Percentiles rank a stretch among this genome's conserved stretches.
These are phyloP conservation scores for Teratosphaeria viscida DNA, from an alignment of 2,329 filamentous ascomycete genomes.

Conservation along the genomic window DNA sequence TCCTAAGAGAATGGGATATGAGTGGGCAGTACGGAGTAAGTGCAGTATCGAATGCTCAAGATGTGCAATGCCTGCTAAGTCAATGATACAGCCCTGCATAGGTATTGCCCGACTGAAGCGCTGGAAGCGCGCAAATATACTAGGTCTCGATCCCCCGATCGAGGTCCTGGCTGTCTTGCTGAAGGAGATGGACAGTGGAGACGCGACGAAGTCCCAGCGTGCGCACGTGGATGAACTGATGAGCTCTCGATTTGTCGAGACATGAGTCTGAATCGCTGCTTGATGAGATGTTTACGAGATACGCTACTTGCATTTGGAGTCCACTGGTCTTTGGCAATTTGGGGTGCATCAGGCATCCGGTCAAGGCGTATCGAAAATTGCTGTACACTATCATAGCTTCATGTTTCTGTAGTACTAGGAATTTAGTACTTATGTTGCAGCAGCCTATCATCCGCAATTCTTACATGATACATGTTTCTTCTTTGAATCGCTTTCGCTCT, in stretches of 20 bases:
- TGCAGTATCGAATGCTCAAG: conserved; percentile 14
- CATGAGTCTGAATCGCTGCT: conserved; percentile 6
- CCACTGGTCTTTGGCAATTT: background rate
- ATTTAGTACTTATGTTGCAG: background rate
- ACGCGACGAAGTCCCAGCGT: conserved; percentile 43
- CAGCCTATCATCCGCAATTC: background rate
- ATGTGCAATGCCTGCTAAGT: background rate
- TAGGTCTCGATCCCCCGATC: conserved; percentile 79
- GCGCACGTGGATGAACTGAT: conserved; percentile 65
- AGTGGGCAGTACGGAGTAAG: conserved; percentile 84
- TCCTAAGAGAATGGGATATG: conserved; percentile 85
- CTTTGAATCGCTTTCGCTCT: background rate
- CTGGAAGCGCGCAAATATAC: conserved; percentile 73
- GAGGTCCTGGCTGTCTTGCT: conserved; percentile 81
- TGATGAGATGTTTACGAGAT: background rate
- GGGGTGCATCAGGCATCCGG: background rate
- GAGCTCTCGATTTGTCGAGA: conserved; percentile 38
- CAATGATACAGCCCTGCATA: conserved; percentile 62
- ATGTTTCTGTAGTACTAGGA: background rate
- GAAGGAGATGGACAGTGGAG: conserved; percentile 53
- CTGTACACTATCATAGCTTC: background rate
- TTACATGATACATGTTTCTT: background rate
- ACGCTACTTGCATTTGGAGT: background rate
- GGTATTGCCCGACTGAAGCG: conserved; percentile 71
- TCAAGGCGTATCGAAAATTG: background rate